phyloP scores from a whole-genome alignment of 176 grass and related monocot species.

The Cenchrus fungigraminus region DNA sequence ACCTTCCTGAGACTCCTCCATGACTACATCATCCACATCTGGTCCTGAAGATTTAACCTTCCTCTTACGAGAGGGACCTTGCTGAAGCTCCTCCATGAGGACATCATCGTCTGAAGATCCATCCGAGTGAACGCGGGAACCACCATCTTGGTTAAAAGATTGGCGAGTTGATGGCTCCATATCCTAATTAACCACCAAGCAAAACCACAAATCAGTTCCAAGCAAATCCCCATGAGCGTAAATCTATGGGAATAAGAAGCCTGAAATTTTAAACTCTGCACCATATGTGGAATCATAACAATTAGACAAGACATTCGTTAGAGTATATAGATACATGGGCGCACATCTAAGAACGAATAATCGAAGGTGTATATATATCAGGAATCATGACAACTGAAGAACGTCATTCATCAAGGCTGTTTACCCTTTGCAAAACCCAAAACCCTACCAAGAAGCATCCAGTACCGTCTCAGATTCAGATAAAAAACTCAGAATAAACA shows the following conservation, averaged over 20 bases:
- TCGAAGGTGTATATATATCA: not conserved
- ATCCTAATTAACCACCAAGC: conserved; percentile 12
- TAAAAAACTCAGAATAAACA: not conserved
- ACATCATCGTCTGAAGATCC: conserved; percentile 22
- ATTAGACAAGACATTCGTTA: not conserved
- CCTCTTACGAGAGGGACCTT: not conserved
- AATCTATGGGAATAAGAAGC: not conserved
- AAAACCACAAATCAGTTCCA: not conserved
- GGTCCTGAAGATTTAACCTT: conserved; percentile 22
- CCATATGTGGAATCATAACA: not conserved
- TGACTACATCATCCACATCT: not conserved
- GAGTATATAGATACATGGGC: not conserved
- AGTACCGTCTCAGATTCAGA: not conserved
- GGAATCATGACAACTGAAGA: not conserved
- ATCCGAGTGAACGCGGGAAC: not conserved
- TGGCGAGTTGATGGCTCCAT: not conserved
- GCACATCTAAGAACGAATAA: not conserved
- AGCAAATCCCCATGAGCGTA: not conserved
- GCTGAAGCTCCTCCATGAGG: not conserved
- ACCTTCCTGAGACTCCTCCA: not conserved
- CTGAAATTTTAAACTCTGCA: not conserved
- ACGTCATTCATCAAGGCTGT: not conserved
- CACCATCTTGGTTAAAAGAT: not conserved
- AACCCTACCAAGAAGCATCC: not conserved
- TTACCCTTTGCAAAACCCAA: not conserved